Evolutionary conservation across 2,329 filamentous ascomycete species (phyloP), one percentile per base, ranked within the genome.

Genomic region (Botrytis elliptica): DNA sequence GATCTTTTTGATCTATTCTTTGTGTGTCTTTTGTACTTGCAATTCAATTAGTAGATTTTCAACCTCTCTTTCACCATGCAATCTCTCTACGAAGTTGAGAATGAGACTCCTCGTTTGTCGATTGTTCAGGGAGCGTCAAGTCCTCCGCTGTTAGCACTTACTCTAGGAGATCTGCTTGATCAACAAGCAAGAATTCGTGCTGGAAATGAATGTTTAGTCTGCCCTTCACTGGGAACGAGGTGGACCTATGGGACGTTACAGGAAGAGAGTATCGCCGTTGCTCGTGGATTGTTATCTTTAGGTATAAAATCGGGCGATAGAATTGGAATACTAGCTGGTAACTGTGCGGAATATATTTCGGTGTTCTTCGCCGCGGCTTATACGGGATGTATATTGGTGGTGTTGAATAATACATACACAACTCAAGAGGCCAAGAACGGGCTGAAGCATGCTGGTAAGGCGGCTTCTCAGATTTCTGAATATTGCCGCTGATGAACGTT

Each of bases 381-480:
- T 36, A 86, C 92, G 25, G 90, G 91, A 14, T 89, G 88, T 65
- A 89, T 92, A 66, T 84, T 94, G 70, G 92, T 94, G 38, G 93
- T 94, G 60, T 84, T 95, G 77, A 95, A 95, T 83, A 95, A 94
- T 82, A 94, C 92, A 0, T 95, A 95, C 80, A 95, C 92, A 1
- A 87, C 90, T 4, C 88, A 87, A 1, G 93, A 95, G 82, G 89
- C 91, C 68, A 72, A 60, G 18, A 68, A 72, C 18, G 71, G 63
- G 92, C 82, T 95, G 44, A 87, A 87, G 70, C 93, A 94, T 79
- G 90, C 91, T n/a, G 89, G 90, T 92, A 82, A 77, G 85, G 22
- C 25, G n/a, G n/a, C n/a, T 52, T 29, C 10, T 5, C 18, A 55
- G 25, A 81, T 86, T 93, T 25, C 93, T 84, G 93, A 94, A 14